phyloP scores from a whole-genome alignment of 1,139 yeast species.

The Oligophagozyma castellii region DNA sequence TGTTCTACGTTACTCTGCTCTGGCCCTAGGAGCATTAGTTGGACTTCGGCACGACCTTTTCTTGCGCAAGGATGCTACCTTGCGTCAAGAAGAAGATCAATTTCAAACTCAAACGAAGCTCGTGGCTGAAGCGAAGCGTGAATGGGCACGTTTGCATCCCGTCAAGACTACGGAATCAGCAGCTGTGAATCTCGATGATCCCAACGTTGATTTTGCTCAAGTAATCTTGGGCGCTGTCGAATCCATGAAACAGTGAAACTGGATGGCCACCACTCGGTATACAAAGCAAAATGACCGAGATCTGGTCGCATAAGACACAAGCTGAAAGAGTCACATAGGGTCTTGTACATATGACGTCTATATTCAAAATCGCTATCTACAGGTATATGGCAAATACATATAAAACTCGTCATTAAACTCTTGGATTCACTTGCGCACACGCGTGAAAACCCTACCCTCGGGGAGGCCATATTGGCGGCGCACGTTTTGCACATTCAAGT shows the following conservation, averaged over 20 bases:
- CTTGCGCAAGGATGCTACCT: conserved; percentile 46
- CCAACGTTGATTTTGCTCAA: conserved; percentile 69
- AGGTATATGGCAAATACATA: too few relatives aligned
- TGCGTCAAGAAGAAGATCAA: conserved; percentile 43
- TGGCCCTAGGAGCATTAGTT: conserved; percentile 79
- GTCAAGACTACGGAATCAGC: conserved; percentile 8
- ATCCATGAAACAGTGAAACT: conserved; percentile 15
- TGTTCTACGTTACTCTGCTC: conserved; percentile 82
- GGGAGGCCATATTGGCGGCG: conserved; percentile 63
- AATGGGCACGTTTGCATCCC: conserved; percentile 57
- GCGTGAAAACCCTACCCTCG: conserved; percentile 60
- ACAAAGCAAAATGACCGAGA: not conserved
- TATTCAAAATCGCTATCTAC: too few relatives aligned
- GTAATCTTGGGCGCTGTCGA: conserved; percentile 36
- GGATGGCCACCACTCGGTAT: not conserved
- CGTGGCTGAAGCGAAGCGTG: conserved; percentile 78
- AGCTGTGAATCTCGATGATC: conserved; percentile 72
- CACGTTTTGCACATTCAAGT: conserved; percentile 53
- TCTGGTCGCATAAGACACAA: too few relatives aligned
- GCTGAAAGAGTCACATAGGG: too few relatives aligned
- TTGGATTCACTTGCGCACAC: conserved; percentile 29
- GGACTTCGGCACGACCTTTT: conserved; percentile 79
- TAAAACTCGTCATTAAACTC: too few relatives aligned
- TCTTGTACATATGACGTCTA: too few relatives aligned
- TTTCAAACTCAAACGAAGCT: conserved; percentile 60